These are phyloP conservation scores for Elongisporangium undulatum DNA, from an alignment of 352 stramenopile species.

Conservation along the genomic window DNA sequence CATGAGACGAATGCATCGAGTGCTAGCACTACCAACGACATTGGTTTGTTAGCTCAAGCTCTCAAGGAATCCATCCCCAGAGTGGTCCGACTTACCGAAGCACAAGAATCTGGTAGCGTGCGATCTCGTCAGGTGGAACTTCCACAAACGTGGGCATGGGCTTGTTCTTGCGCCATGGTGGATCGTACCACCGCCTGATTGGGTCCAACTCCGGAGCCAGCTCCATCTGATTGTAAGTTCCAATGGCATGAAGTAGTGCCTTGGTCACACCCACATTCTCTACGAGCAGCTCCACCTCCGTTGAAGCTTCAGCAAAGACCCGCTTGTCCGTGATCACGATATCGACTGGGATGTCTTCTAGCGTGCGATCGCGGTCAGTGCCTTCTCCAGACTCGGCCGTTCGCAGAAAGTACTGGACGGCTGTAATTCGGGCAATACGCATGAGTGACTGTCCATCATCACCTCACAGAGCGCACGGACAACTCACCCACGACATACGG, in stretches of 20 bases:
- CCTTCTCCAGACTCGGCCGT: constrained; percentile 66
- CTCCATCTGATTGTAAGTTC: constrained; percentile 29
- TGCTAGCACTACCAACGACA: constrained; percentile 17
- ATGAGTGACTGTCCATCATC: neutral
- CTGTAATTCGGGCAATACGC: constrained; percentile 7
- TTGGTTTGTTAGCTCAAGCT: neutral
- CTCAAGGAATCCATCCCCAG: neutral
- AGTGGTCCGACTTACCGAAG: constrained; percentile 20
- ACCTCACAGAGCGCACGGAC: neutral
- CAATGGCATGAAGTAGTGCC: constrained; percentile 39
- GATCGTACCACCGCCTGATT: constrained; percentile 48
- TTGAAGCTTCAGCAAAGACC: constrained; percentile 62
- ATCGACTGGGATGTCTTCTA: constrained; percentile 49
- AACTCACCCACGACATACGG: constrained; percentile 36
- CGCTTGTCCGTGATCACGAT: constrained; percentile 46
- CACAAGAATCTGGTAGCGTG: constrained; percentile 47
- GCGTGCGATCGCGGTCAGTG: constrained; percentile 34
- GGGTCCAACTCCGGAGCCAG: constrained; percentile 55
- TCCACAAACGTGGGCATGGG: constrained; percentile 46
- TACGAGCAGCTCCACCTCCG: constrained; percentile 61
- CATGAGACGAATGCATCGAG: constrained; percentile 64
- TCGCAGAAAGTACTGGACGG: constrained; percentile 62
- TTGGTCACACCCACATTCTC: constrained; percentile 47
- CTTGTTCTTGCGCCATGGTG: constrained; percentile 39
- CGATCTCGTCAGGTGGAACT: constrained; percentile 36